Conservation (phyloP, 164 flowering plant genomes). For the Vitis rupestris region DNA sequence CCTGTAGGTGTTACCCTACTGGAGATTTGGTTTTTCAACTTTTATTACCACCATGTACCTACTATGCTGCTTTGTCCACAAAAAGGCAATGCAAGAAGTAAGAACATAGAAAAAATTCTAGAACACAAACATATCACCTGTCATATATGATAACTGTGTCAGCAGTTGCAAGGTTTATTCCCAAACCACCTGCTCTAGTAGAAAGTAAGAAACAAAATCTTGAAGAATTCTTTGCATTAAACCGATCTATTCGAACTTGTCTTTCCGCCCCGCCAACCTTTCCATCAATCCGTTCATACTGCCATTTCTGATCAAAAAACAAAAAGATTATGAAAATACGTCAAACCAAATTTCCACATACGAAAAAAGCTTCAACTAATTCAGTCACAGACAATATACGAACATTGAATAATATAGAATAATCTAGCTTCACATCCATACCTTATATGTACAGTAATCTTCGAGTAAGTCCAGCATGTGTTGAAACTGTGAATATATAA, state of each 20-base stretch:
- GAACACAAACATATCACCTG: slow-evolving; percentile 40
- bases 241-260: slow-evolving; percentile 90
- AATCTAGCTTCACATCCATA: slow-evolving; percentile 11
- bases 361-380: neutral
- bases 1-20: no score
- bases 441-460: slow-evolving; percentile 80
- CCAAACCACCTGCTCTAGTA: slow-evolving; percentile 94
- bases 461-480: slow-evolving; percentile 92
- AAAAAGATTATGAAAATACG: slow-evolving; percentile 5
- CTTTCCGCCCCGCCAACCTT: slow-evolving; percentile 90
- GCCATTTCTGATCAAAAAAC: slow-evolving; percentile 63
- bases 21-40: neutral
- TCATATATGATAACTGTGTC: slow-evolving; percentile 95
- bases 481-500: slow-evolving; percentile 89
- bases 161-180: slow-evolving; percentile 95
- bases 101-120: neutral
- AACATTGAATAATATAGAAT: neutral
- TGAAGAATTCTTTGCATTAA: slow-evolving; percentile 83
- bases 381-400: neutral
- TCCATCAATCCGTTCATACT: slow-evolving; percentile 92
- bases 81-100: neutral
- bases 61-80: neutral
- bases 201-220: slow-evolving; percentile 92
- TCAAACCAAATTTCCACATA: slow-evolving; percentile 5
- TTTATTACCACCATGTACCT: neutral